Conservation (phyloP, 345 rosid species). For the Cardamine resedifolia region DNA sequence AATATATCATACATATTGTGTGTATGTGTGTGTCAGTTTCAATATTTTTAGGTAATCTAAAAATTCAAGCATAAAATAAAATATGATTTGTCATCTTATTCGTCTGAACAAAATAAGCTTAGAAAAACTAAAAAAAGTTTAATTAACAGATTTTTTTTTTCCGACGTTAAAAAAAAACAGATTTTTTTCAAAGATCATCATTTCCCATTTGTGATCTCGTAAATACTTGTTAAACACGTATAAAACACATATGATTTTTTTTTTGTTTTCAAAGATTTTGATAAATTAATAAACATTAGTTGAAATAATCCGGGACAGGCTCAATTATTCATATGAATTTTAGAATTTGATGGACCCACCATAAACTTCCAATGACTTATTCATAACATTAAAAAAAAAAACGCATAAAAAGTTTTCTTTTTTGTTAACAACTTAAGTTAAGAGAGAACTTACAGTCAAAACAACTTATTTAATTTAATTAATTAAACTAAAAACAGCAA, state of each 20-base stretch:
- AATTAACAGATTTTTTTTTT: no score
- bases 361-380: not conserved
- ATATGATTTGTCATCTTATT: not conserved
- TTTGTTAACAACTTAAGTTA: slow-evolving; percentile 16
- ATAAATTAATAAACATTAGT: not conserved
- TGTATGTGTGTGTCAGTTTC: not conserved
- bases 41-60: not conserved
- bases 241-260: not conserved
- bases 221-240: not conserved
- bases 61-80: not conserved
- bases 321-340: not conserved
- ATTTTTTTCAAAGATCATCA: not conserved
- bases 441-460: slow-evolving; percentile 17
- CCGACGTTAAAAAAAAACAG: no score
- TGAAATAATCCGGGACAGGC: not conserved
- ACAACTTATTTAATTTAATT: not conserved
- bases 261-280: not conserved
- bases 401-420: not conserved
- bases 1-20: not conserved
- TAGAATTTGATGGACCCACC: slow-evolving; percentile 5
- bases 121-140: no score
- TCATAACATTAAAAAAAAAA: not conserved
- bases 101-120: not conserved
- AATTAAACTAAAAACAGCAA: not conserved
- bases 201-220: not conserved